Base-by-base conservation (phyloP, 768 basidiomycete species). In the Macrocybe gigantea region DNA sequence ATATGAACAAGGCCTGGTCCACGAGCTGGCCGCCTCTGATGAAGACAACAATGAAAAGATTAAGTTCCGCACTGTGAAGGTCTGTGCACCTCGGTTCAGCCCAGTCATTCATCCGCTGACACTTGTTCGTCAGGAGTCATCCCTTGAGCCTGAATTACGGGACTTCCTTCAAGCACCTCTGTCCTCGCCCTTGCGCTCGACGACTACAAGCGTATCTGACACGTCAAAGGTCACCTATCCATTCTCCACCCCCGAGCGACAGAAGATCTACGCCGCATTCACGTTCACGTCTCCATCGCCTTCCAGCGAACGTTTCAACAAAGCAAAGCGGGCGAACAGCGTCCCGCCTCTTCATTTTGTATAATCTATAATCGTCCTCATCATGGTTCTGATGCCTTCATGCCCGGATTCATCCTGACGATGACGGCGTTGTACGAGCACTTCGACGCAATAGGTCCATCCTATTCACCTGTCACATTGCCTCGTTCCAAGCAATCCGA, bases 261-360 rank as follows among this genome's bases (percentile, higher is more conserved):
- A 82, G 58, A 75, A 72, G 50, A 82, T 82, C 50, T 87, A 85
- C 60, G 73, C 84, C 14, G 74, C 85, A 4, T 90, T 90, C 60
- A 89, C 87, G 3, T 90, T 90, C 67, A 76, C 81, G 11, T 83
- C 85, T 1, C 88, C 88, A 6, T 83, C 83, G 1, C 80, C 78
- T 7, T 70, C 78, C 1, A 73, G 76, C 45, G 67, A 77, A 49
- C 80, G 80, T 47, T 75, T 75, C 64, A 74, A 65, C 56, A 68
- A 73, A 59, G 62, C 65, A 14, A 69, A 63, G 33, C 65, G 67
- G 35, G 66, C 64, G 51, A 49, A 61, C 56, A 57, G 60, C 59
- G 48, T 52, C 56, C 64, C 53, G 48, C 62, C 45, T 44, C 60
- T 60, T 38, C 56, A 58, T 49, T 50, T 61, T 50, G 52, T 57